A percentile compares a stretch with the other conserved stretches of the same genome.
Conservation (phyloP, 345 rosid species). For the Populus deltoides region DNA sequence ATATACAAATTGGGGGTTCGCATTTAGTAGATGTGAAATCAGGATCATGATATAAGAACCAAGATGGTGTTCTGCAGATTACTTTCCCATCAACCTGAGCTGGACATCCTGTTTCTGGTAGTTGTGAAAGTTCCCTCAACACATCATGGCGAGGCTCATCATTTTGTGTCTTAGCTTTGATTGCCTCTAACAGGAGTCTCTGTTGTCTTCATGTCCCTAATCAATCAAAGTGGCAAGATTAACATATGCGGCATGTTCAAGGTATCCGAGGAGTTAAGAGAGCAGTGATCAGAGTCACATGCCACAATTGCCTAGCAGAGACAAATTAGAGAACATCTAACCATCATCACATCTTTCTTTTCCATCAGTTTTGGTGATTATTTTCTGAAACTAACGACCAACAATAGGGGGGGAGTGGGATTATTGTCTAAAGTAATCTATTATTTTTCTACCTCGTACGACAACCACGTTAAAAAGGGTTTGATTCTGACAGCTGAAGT, state of each 20-base stretch:
- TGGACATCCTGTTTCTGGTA: background rate
- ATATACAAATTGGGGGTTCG: background rate
- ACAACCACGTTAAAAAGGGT: too few relatives aligned
- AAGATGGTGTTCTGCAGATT: too few relatives aligned
- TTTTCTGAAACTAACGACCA: background rate
- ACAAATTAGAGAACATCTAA: background rate
- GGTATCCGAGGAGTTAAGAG: background rate
- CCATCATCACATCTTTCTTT: too few relatives aligned
- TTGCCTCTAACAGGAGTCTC: background rate
- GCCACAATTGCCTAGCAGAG: background rate
- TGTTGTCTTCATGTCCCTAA: background rate
- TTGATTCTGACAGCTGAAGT: background rate
- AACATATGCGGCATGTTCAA: background rate
- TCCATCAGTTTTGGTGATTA: too few relatives aligned
- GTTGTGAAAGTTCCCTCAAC: background rate
- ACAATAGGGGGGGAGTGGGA: background rate
- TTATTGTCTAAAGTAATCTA: too few relatives aligned
- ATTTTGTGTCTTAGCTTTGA: background rate
- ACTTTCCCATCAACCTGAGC: background rate
- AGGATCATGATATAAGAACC: too few relatives aligned
- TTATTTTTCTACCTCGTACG: background rate
- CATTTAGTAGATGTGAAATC: too few relatives aligned
- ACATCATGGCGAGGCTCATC: background rate
- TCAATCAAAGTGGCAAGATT: background rate
- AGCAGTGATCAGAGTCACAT: too few relatives aligned